Base-by-base conservation (phyloP, 306 rosid species). In the Castanospermum australe region DNA sequence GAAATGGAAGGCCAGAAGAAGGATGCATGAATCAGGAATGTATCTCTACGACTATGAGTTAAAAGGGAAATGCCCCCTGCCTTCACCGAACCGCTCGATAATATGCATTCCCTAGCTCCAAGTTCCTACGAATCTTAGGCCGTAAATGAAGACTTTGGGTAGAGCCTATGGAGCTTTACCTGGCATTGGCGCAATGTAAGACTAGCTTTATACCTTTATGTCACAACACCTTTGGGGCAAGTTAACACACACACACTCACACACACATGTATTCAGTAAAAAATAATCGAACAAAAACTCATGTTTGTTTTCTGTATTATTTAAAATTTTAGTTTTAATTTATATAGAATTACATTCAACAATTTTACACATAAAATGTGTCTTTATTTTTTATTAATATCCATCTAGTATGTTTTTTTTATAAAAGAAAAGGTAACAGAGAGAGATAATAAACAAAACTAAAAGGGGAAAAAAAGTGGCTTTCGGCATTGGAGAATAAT, bases 401-500 rank as follows among this genome's bases (percentile, higher is more conserved):
- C 18, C 6, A 30, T 0, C 17, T 25, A 20, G 20, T 7, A 25
- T 13, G 32, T 4, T 32, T 50, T 5, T 72, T 41, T 39, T 22
- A 56, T 20, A 22, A 73, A 8, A 38, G 11, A 61, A 75, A 75
- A 62, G 25, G 25, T 45, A 14, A 32, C 12, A 48, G 24, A 24
- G 32, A 28, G 13, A 79, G 54, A 71, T 25, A 45, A 5, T 13
- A 61, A 44, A 44, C 60, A 61, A 39, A 64, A n/a, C 50, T 38
- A 38, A 25, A 73, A 44, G 41, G 11, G 41, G 11, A 56, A 51
- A 45, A 28, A 28, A 18, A 39, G 78, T 59, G 20, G 39, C 82
- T 84, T 79, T 75, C 65, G 76, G 48, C 66, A 75, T n/a, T 62
- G 79, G 6, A 61, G 65, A 79, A 70, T 60, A 47, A 70, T 54